Evolutionary conservation across 495 filamentous ascomycete species (phyloP).

Genomic region (Penicillium malachiteum): DNA sequence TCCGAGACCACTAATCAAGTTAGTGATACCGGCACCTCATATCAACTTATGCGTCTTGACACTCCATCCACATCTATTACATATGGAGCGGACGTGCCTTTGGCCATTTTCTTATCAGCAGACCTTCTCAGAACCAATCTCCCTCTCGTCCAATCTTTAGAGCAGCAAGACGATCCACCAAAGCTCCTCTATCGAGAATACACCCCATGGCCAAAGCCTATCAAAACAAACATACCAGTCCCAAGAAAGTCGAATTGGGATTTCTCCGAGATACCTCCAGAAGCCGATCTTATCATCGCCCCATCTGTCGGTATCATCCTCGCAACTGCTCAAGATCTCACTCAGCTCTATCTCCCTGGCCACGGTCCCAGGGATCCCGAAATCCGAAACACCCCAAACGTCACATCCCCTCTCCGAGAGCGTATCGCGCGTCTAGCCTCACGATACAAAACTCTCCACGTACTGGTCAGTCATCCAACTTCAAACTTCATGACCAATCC

Average conservation of each 20-base stretch:
- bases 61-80: too few species aligned
- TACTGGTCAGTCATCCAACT: constrained; percentile 52
- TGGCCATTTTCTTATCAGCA: constrained; percentile 25
- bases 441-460: constrained; percentile 68
- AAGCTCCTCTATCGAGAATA: constrained; percentile 33
- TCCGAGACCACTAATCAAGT: neutral
- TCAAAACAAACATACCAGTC: neutral
- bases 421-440: constrained; percentile 54
- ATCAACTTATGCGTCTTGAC: neutral
- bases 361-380: constrained; percentile 26
- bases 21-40: neutral
- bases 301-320: constrained; percentile 67
- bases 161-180: constrained; percentile 14
- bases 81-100: too few species aligned
- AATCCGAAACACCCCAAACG: neutral
- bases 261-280: constrained; percentile 21
- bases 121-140: constrained; percentile 30
- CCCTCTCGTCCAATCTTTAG: constrained; percentile 23
- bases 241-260: neutral
- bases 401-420: constrained; percentile 52
- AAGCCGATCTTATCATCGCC: constrained; percentile 77
- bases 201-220: neutral
- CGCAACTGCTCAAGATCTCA: constrained; percentile 71
- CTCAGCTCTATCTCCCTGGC: constrained; percentile 68
- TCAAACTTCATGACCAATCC: neutral